Evolutionary conservation across 1,284 basidiomycete genomes (phyloP).

Genomic region (Exsudoporus floridanus): DNA sequence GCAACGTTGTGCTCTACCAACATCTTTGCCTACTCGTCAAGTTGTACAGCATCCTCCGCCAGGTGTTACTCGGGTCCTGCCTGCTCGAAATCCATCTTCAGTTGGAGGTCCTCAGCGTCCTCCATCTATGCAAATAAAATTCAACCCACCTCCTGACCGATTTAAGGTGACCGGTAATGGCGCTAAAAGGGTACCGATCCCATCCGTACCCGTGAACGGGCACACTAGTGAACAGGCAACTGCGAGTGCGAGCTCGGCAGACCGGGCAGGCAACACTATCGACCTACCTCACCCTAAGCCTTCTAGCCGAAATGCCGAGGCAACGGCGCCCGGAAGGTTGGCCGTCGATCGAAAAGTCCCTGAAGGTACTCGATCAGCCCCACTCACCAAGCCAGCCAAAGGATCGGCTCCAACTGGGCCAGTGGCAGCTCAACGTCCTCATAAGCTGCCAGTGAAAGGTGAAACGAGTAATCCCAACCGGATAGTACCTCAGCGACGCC

Average conservation of each 20-base stretch:
- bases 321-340: neutral
- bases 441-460: slow-evolving; percentile 13
- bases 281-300: slow-evolving; percentile 15
- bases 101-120: slow-evolving; percentile 31
- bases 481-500: slow-evolving; percentile 10
- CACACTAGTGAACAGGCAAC: slow-evolving; percentile 6
- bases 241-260: neutral
- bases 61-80: slow-evolving; percentile 7
- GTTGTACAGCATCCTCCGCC: slow-evolving; percentile 10
- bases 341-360: slow-evolving; percentile 9
- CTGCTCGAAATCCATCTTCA: slow-evolving; percentile 7
- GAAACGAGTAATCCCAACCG: slow-evolving; percentile 5
- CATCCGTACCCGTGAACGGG: slow-evolving; percentile 10
- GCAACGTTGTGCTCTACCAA: slow-evolving; percentile 23
- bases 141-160: slow-evolving; percentile 25
- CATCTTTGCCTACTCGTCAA: slow-evolving; percentile 14
- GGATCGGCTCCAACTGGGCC: neutral
- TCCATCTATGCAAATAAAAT: slow-evolving; percentile 27
- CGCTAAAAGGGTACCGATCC: slow-evolving; percentile 40
- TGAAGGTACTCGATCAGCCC: slow-evolving; percentile 5
- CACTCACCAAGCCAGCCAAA: slow-evolving; percentile 12
- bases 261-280: neutral
- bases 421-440: slow-evolving; percentile 9
- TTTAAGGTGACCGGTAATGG: slow-evolving; percentile 27
- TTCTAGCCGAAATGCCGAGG: slow-evolving; percentile 7